Conservation (phyloP, 495 filamentous ascomycete genomes). For the Aspergillus ostianus region DNA sequence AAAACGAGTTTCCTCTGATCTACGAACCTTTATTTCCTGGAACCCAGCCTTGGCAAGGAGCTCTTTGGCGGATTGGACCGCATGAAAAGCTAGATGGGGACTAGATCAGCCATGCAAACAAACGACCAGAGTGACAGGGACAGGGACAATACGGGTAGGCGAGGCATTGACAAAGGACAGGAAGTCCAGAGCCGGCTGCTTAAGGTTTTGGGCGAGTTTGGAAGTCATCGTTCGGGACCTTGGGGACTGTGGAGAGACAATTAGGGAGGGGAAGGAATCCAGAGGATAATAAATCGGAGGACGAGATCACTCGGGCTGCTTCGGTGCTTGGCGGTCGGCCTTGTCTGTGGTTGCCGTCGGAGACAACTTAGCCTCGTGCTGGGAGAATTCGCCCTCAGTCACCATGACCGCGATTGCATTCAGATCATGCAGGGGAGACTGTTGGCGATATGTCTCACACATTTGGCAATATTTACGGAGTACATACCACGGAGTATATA, state of each 20-base stretch:
- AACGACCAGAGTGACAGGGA: background rate
- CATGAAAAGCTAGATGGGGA: conserved; percentile 78
- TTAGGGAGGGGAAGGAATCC: background rate
- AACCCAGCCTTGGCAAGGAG: conserved; percentile 81
- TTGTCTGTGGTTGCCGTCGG: conserved; percentile 9
- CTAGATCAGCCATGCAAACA: conserved; percentile 20
- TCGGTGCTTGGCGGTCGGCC: conserved; percentile 5
- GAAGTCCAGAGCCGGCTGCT: conserved; percentile 73
- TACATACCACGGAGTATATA: background rate
- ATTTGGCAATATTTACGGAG: too few species aligned
- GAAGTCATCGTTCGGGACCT: conserved; percentile 54
- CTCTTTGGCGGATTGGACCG: conserved; percentile 73
- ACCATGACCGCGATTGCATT: too few species aligned
- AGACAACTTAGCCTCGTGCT: background rate
- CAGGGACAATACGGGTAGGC: conserved; percentile 70
- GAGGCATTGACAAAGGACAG: conserved; percentile 92
- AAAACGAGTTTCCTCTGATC: background rate
- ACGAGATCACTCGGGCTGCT: too few species aligned
- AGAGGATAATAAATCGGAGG: background rate
- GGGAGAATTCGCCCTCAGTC: too few species aligned
- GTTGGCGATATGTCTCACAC: too few species aligned
- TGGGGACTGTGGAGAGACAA: conserved; percentile 12
- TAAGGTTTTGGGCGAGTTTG: conserved; percentile 41
- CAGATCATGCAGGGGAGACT: too few species aligned
- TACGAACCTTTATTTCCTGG: conserved; percentile 67